Evolutionary conservation across 768 basidiomycete genomes (phyloP).

Genomic region (Collybia sp.): DNA sequence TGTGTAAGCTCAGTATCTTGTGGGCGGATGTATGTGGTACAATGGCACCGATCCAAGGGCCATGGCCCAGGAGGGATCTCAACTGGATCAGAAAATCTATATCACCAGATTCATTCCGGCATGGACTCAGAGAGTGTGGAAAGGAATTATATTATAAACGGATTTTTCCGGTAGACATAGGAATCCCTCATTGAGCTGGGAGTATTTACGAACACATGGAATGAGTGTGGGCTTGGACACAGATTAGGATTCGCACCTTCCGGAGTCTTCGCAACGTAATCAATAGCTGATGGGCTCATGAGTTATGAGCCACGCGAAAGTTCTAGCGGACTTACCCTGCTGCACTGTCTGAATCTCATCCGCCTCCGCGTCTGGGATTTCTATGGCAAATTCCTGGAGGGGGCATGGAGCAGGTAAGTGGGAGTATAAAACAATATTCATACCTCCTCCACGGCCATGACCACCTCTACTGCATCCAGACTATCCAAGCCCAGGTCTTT

Average conservation of each 20-base stretch:
- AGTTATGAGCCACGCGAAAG: slow-evolving; percentile 10
- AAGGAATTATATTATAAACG: slow-evolving; percentile 29
- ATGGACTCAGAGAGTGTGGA: slow-evolving; percentile 21
- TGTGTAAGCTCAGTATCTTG: slow-evolving; percentile 1
- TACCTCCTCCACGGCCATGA: slow-evolving; percentile 98
- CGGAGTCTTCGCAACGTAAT: slow-evolving; percentile 91
- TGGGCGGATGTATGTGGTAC: neutral
- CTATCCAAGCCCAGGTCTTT: slow-evolving; percentile 92
- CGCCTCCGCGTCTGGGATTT: slow-evolving; percentile 96
- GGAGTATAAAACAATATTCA: slow-evolving; percentile 6
- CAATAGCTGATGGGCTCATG: slow-evolving; percentile 61
- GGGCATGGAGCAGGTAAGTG: slow-evolving; percentile 2
- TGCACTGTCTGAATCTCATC: slow-evolving; percentile 90
- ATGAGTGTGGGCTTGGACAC: slow-evolving; percentile 4
- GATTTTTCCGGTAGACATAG: slow-evolving; percentile 25
- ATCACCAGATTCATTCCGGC: slow-evolving; percentile 19
- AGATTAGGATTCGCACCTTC: slow-evolving; percentile 49
- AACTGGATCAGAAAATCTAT: slow-evolving; percentile 9
- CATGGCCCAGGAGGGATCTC: slow-evolving; percentile 10
- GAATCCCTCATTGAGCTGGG: slow-evolving; percentile 41
- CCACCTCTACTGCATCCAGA: slow-evolving; percentile 94
- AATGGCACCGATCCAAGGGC: neutral
- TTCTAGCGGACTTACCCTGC: slow-evolving; percentile 57
- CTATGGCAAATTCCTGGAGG: slow-evolving; percentile 88
- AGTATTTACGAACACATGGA: slow-evolving; percentile 10